Percentiles rank a stretch among this genome's conserved stretches.
These are phyloP conservation scores for Rhodotorula sp. DNA, from an alignment of 1,284 basidiomycete genomes.

Conservation along the genomic window DNA sequence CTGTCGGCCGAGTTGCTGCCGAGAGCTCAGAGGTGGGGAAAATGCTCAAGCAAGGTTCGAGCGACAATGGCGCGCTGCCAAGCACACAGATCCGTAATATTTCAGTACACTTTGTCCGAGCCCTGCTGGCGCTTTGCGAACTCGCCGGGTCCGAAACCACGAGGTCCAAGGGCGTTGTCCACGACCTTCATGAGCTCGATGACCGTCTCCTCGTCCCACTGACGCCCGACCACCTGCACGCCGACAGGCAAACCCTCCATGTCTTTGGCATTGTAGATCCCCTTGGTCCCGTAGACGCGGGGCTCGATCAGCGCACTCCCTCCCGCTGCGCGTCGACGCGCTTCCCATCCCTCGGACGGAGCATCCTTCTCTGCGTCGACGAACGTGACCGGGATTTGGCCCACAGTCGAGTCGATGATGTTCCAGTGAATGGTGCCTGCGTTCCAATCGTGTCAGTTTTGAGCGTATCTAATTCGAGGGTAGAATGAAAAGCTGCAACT, in stretches of 20 bases:
- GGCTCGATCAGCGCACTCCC: conserved; percentile 60
- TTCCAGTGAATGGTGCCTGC: conserved; percentile 58
- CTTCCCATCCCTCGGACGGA: conserved; percentile 50
- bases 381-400: conserved; percentile 75
- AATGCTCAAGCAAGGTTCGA: background rate
- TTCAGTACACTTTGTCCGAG: conserved; percentile 13
- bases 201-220: conserved; percentile 84
- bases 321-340: conserved; percentile 32
- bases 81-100: background rate
- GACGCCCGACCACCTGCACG: conserved; percentile 73
- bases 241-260: conserved; percentile 80
- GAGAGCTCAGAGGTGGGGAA: conserved; percentile 2
- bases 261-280: conserved; percentile 65
- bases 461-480: background rate
- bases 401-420: conserved; percentile 72
- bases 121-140: conserved; percentile 9
- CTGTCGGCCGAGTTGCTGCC: background rate
- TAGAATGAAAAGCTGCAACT: conserved; percentile 2
- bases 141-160: conserved; percentile 37
- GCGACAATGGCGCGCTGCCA: background rate
- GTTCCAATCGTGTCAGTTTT: no score
- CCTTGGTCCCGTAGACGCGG: conserved; percentile 57
- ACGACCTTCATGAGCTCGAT: conserved; percentile 75
- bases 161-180: conserved; percentile 62
- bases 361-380: conserved; percentile 67